These are phyloP conservation scores for Hypoxylon rickii DNA, from an alignment of 495 filamentous ascomycete species.

Conservation along the genomic window DNA sequence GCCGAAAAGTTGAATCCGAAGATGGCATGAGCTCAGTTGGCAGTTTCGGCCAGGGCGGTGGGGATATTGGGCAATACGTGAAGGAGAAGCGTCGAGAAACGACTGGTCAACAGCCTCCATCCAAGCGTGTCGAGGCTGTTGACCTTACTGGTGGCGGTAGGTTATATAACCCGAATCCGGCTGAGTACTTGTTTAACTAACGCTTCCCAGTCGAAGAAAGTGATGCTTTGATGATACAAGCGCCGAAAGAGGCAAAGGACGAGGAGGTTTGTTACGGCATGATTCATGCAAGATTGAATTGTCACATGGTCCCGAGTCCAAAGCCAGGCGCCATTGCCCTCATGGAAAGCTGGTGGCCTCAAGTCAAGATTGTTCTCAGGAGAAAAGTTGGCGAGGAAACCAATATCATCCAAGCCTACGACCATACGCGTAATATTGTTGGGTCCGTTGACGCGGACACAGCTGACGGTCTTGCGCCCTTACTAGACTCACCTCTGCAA, in stretches of 20 bases:
- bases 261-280: slow-evolving; percentile 87
- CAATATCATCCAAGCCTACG: slow-evolving; percentile 67
- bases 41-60: slow-evolving; percentile 53
- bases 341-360: slow-evolving; percentile 65
- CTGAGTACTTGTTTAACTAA: slow-evolving; percentile 17
- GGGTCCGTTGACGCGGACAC: slow-evolving; percentile 74
- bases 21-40: slow-evolving; percentile 47
- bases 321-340: slow-evolving; percentile 60
- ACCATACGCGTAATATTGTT: slow-evolving; percentile 70
- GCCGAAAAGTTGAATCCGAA: slow-evolving; percentile 60
- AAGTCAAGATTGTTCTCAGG: slow-evolving; percentile 70
- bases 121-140: slow-evolving; percentile 54
- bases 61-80: slow-evolving; percentile 67
- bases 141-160: slow-evolving; percentile 65
- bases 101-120: slow-evolving; percentile 38
- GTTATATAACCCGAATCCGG: slow-evolving; percentile 2
- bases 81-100: slow-evolving; percentile 58
- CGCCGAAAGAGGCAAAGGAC: slow-evolving; percentile 47
- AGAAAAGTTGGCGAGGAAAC: slow-evolving; percentile 57
- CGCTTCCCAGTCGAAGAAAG: slow-evolving; percentile 53
- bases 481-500: slow-evolving; percentile 66
- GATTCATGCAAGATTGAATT: slow-evolving; percentile 69
- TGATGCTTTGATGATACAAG: slow-evolving; percentile 52
- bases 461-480: slow-evolving; percentile 65
- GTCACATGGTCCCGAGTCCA: slow-evolving; percentile 66